These are phyloP conservation scores for Calvatia gigantea DNA, from an alignment of 768 basidiomycete genomes.

Conservation along the genomic window DNA sequence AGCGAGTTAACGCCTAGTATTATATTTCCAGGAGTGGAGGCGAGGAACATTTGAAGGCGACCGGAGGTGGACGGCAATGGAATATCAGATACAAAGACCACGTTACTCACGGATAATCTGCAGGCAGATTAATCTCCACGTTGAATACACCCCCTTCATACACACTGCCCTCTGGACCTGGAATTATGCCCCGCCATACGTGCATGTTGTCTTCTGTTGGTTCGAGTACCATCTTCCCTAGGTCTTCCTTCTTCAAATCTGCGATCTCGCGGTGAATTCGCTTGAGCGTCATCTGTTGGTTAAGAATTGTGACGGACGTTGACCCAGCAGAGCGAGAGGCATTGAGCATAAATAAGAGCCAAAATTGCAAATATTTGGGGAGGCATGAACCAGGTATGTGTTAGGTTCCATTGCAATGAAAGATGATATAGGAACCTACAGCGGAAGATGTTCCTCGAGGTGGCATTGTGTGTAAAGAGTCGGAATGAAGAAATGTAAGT, in stretches of 20 bases:
- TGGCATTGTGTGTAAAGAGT: background rate
- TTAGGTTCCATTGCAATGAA: background rate
- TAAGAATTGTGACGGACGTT: background rate
- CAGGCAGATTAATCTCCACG: conserved; percentile 59
- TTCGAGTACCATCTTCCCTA: conserved; percentile 65
- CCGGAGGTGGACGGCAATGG: background rate
- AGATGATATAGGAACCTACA: background rate
- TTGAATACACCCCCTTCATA: conserved; percentile 80
- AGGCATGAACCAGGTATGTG: background rate
- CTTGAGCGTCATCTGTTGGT: conserved; percentile 58
- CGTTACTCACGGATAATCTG: conserved; percentile 73
- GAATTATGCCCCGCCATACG: conserved; percentile 73
- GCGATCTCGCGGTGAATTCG: conserved; percentile 81
- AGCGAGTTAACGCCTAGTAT: background rate
- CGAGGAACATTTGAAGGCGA: conserved; percentile 2
- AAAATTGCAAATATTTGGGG: background rate
- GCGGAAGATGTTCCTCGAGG: conserved; percentile 5
- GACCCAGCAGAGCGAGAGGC: background rate
- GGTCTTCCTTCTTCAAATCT: conserved; percentile 79
- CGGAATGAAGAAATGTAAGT: background rate
- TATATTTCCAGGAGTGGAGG: conserved; percentile 1
- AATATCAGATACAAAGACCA: background rate
- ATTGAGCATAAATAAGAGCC: background rate
- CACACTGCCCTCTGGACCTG: conserved; percentile 78
- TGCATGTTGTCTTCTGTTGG: conserved; percentile 67